phyloP scores from a whole-genome alignment of 1,284 basidiomycete species.

The Sporisorium iseilematis-ciliati region DNA sequence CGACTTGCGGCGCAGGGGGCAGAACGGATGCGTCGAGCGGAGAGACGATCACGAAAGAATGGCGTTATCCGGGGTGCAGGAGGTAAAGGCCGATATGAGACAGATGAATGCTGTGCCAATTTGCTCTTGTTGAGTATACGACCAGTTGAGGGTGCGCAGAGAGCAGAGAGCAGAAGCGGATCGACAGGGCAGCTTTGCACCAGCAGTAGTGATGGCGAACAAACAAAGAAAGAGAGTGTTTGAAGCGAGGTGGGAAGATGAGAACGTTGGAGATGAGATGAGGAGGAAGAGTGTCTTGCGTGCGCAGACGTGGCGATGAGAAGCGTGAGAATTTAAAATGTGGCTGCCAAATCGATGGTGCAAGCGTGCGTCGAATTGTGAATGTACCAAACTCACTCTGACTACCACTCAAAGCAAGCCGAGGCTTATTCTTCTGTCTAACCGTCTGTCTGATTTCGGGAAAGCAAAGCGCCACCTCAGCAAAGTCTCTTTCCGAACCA shows the following conservation, averaged over 20 bases:
- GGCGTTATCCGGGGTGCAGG: slow-evolving; percentile 40
- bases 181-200: slow-evolving; percentile 7
- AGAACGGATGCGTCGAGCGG: slow-evolving; percentile 19
- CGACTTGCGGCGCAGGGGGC: background rate
- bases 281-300: background rate
- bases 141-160: slow-evolving; percentile 13
- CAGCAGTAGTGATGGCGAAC: slow-evolving; percentile 8
- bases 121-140: slow-evolving; percentile 8
- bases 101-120: slow-evolving; percentile 1
- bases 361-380: slow-evolving; percentile 16
- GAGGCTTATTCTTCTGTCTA: background rate
- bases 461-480: background rate
- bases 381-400: no score
- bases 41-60: slow-evolving; percentile 34
- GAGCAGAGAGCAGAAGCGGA: background rate
- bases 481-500: background rate
- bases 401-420: background rate
- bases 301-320: background rate
- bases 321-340: background rate
- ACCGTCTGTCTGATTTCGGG: no score
- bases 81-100: background rate
- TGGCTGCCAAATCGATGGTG: slow-evolving; percentile 5
- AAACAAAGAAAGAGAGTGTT: background rate
- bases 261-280: background rate
- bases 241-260: background rate